Evolutionary conservation across 2,329 filamentous ascomycete genomes (phyloP).

Genomic region (Nigrospora osmanthi): DNA sequence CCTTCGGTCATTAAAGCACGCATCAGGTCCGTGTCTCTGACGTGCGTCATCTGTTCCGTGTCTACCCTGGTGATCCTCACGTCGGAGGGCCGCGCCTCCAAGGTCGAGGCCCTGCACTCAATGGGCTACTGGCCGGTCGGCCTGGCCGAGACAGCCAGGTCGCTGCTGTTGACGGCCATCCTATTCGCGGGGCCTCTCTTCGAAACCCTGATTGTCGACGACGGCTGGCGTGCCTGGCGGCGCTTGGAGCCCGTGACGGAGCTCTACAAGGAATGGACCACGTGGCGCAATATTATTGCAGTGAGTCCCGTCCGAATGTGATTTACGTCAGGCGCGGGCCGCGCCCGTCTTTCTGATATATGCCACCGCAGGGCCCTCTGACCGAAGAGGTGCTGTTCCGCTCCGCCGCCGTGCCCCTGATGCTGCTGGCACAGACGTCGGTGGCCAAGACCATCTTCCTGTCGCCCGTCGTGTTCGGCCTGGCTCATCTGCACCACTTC

Average conservation of each 20-base stretch:
- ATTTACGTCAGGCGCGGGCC: background rate
- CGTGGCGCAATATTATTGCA: conserved; percentile 80
- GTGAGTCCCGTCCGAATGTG: conserved; percentile 40
- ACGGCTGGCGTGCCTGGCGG: conserved; percentile 59
- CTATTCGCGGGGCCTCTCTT: conserved; percentile 83
- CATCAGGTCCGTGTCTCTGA: conserved; percentile 70
- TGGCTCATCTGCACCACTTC: conserved; percentile 91
- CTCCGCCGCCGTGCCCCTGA: conserved; percentile 73
- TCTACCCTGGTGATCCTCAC: conserved; percentile 61
- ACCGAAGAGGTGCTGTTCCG: conserved; percentile 95
- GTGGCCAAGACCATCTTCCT: conserved; percentile 61
- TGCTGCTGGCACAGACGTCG: conserved; percentile 61
- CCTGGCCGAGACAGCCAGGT: conserved; percentile 52
- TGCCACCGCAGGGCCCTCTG: conserved; percentile 57
- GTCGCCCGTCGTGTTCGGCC: conserved; percentile 82
- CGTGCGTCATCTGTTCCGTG: conserved; percentile 61
- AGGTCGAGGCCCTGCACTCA: conserved; percentile 52
- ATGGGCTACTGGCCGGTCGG: conserved; percentile 79
- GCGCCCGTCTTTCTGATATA: background rate
- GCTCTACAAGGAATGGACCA: conserved; percentile 65
- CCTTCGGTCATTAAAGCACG: conserved; percentile 84
- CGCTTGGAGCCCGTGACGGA: conserved; percentile 46
- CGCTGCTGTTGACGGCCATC: conserved; percentile 63
- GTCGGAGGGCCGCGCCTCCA: conserved; percentile 38
- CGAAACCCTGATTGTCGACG: conserved; percentile 67